Base-by-base conservation (phyloP, 2,329 filamentous ascomycete genomes). In the Corynespora cassiicola region DNA sequence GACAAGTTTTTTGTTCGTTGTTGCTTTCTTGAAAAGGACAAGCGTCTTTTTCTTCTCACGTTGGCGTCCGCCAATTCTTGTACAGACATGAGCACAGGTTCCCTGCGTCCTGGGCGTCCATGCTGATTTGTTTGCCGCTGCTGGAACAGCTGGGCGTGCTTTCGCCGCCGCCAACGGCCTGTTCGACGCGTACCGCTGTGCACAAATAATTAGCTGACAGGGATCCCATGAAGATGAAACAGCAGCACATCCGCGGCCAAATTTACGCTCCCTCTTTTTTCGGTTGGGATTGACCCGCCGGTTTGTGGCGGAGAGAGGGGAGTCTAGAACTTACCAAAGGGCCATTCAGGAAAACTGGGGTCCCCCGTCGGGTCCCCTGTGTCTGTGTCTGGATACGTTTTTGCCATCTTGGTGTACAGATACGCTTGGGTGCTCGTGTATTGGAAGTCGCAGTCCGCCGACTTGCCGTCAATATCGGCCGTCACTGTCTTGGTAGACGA, bases 381-480 rank as follows among this genome's bases (percentile, higher is more conserved):
- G 7, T 54, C 42, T n/a, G n/a, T n/a, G 16, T 60, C 52, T 4
- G 70, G 69, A 47, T 70, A 74, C 0, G 61, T 62, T 45, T 69
- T 72, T 25, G 56, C 45, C 63, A 69, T 70, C 42, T 72, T 75
- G n/a, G 81, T 85, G 69, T 85, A 87, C 2, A 88, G 63, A 3
- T 74, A 79, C 1, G 75, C 84, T 17, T 75, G 67, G 46, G 87
- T 73, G 1, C 65, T 70, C 1, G 82, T 85, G 19, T 70, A 63
- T 37, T 77, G 75, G 66, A 79, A 88, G 43, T 72, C 78, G 66
- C 85, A 88, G 26, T 72, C 75, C 2, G 72, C 71, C 10, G 69
- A 63, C 44, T 74, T 75, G 31, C 69, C 56, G n/a, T 61, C 49
- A 0, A 75, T 72, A 3, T 81, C 52, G 15, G 68, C 61, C 6